A percentile compares a stretch with the other conserved stretches of the same genome.
These are phyloP conservation scores for Aspergillus kassunensis DNA, from an alignment of 495 filamentous ascomycete genomes.

Conservation along the genomic window DNA sequence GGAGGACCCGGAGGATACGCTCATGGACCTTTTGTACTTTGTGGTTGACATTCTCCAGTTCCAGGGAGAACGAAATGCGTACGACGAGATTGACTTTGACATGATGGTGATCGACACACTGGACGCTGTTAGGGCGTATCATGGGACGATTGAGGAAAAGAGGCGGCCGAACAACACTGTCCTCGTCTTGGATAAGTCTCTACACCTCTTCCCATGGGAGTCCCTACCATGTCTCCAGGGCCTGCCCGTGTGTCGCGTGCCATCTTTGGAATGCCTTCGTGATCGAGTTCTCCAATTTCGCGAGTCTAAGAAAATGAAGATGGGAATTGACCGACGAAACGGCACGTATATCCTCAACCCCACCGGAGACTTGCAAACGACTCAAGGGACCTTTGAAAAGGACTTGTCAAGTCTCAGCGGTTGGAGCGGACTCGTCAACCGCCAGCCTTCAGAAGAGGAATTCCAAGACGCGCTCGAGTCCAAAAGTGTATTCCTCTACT, in stretches of 20 bases:
- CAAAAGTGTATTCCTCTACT: slow-evolving; percentile 77
- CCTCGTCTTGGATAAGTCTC: slow-evolving; percentile 83
- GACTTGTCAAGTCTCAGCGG: slow-evolving; percentile 50
- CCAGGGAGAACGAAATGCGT: slow-evolving; percentile 91
- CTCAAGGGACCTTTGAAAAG: slow-evolving; percentile 66
- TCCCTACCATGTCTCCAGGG: slow-evolving; percentile 80
- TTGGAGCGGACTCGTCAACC: slow-evolving; percentile 65
- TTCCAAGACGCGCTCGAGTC: slow-evolving; percentile 59
- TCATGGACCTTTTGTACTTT: slow-evolving; percentile 91
- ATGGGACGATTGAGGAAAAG: slow-evolving; percentile 51
- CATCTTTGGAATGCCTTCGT: slow-evolving; percentile 75
- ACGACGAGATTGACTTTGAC: slow-evolving; percentile 97
- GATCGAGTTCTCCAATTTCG: slow-evolving; percentile 57
- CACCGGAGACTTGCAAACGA: slow-evolving; percentile 72
- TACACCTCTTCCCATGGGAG: slow-evolving; percentile 94
- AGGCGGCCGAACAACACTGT: slow-evolving; percentile 81
- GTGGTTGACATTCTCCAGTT: slow-evolving; percentile 96
- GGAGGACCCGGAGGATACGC: slow-evolving; percentile 74
- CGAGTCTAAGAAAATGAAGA: slow-evolving; percentile 15
- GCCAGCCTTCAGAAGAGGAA: slow-evolving; percentile 70
- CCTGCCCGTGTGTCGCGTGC: slow-evolving; percentile 77
- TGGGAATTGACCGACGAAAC: slow-evolving; percentile 52
- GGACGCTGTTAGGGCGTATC: slow-evolving; percentile 75
- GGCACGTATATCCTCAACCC: slow-evolving; percentile 91
- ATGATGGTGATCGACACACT: slow-evolving; percentile 78